Base-by-base conservation (phyloP, 1,284 basidiomycete species). In the Irpex lacteus region DNA sequence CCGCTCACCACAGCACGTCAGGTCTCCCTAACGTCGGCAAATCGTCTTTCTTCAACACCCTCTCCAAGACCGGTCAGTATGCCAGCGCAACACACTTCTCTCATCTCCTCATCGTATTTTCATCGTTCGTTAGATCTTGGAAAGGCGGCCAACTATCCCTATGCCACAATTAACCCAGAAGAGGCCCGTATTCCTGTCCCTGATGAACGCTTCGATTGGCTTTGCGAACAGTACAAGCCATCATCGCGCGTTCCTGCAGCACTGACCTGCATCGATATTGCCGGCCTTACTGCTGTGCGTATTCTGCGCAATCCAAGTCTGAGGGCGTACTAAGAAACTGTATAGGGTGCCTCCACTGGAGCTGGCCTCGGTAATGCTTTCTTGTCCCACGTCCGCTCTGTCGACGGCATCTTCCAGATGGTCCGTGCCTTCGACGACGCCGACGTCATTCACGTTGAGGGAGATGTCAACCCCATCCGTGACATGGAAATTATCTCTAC, bases 381-480 rank as follows among this genome's bases (percentile, higher is more conserved):
- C 85, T 82, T 99, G 79, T 96, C 95, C 38, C 95, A 99, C 77
- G 97, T 99, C 59, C 92, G 98, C 65, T 93, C 97, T 26, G 98
- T 99, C 67, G 98, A 99, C 76, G 98, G 98, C 74, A 99, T 99
- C 76, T 99, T 99, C 85, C 98, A 99, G 78, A 91, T 98, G 68
- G 90, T 99, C 63, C 94, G 98, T 71, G 96, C 96, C 5, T 99
- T 99, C 75, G 97, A 98, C 75, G 98, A 99, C 73, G 92, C 95
- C 44, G 98, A 99, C 75, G 96, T 99, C 75, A 98, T 95, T 70
- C 98, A 99, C 79, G 98, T 99, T 71, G 98, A 99, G 79, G 98
- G 98, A 61, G 98, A 99, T 70, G 96, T 99, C 65, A 85, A 99
- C 79, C 98, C 98, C 19, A 71, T 94, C 61, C 91, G 98, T 68